Conservation (phyloP, 225 moss, liverwort and hornwort genomes). For the Physcomitrium patens region DNA sequence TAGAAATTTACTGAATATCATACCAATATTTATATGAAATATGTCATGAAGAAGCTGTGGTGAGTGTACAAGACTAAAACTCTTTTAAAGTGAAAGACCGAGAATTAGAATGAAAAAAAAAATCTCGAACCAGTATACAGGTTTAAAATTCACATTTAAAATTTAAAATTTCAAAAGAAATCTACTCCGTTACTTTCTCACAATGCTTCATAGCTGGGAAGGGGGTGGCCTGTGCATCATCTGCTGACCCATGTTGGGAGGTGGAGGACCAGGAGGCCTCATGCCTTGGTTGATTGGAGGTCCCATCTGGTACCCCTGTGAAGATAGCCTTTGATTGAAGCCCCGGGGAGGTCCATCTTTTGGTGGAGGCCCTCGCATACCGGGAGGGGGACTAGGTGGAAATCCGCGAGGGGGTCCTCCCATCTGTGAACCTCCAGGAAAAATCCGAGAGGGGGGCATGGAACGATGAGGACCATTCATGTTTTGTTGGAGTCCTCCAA, state of each 20-base stretch:
- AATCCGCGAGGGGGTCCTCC: slow-evolving; percentile 52
- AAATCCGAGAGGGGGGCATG: slow-evolving; percentile 42
- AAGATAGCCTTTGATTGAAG: slow-evolving; percentile 53
- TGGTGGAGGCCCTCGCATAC: slow-evolving; percentile 45
- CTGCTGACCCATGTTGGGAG: slow-evolving; percentile 63
- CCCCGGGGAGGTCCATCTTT: slow-evolving; percentile 58
- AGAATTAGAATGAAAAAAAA: no score
- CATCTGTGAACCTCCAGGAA: slow-evolving; percentile 40
- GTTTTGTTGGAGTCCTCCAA: slow-evolving; percentile 62
- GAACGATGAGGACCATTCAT: slow-evolving; percentile 65
- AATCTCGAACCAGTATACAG: slow-evolving; percentile 32
- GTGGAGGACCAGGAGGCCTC: slow-evolving; percentile 59
- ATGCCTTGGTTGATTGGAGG: slow-evolving; percentile 61
- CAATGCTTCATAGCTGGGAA: slow-evolving; percentile 38
- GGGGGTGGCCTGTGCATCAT: slow-evolving; percentile 66
- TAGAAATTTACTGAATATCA: no score
- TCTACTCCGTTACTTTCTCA: background rate
- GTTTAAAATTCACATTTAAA: background rate
- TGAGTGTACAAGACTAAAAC: no score
- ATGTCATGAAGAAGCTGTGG: no score
- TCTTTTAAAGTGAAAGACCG: no score
- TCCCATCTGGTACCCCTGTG: slow-evolving; percentile 56
- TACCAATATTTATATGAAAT: no score
- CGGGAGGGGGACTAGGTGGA: slow-evolving; percentile 49
- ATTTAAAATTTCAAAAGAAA: background rate